Base-by-base conservation (phyloP, 2,329 filamentous ascomycete species). In the Pyricularia pennisetigena region DNA sequence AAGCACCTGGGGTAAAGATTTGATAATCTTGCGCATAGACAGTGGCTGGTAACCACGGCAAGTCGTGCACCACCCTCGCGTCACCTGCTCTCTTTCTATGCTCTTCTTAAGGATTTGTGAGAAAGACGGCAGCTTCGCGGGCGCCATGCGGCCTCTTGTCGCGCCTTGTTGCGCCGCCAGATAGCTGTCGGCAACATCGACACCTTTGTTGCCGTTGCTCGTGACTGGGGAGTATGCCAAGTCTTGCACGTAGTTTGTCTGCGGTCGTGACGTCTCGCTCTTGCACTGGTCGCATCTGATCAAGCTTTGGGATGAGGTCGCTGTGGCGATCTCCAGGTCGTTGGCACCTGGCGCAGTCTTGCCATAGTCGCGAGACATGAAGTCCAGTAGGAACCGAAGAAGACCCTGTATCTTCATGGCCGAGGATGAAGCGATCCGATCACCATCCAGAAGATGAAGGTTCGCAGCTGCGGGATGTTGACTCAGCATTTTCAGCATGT, bases 31-130 rank as follows among this genome's bases (percentile, higher is more conserved):
- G 70, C 92, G 86, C 24, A 93, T 96, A 12, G 90, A 87, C 67
- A 98, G 87, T 67, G 91, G 91, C 77, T 97, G 93, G 76, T 99
- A 98, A 28, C 93, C 87, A 72, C 93, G 91, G 76, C 96, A 99
- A 74, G 90, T 88, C 71, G 90, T 90, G 76, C 95, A 99, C 94
- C 94, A 99, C 7, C 95, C 95, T 73, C 94, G 88, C 63, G 91
- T 93, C 64, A 92, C 92, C 12, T 91, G 91, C 76, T 97, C 93
- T 67, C 93, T 85, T 78, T 98, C 94, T 32, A 99, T 90, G 71
- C 93, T 97, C 67, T 88, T 88, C 77, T 97, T 97, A n/a, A 99
- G 81, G 64, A 97, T 88, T 74, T 95, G 91, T 0, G 93, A 97
- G 76, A 99, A 99, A 67, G 85, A 67, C 4, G 41, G 29, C 26